Evolutionary conservation across 495 filamentous ascomycete genomes (phyloP), one percentile per base, ranked within the genome.

Genomic region (Xylaria bambusicola): DNA sequence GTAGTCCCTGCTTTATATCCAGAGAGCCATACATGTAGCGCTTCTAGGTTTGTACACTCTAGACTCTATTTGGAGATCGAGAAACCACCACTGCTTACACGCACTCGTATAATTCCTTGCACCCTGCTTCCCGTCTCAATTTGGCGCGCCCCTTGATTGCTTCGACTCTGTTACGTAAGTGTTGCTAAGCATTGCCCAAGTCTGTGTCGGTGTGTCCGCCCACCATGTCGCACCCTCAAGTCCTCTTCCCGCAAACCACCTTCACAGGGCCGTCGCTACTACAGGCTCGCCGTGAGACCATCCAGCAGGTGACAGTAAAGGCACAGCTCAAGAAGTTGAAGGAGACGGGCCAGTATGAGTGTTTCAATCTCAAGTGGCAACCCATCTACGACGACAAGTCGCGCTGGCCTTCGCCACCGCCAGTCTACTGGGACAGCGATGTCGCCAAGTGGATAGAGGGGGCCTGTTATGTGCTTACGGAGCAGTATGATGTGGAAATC

Each of bases 371-470:
- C 35, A 50, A 77, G 65, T 80, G 76, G 77, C 78, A 84, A 52
- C 73, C 77, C 1, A 67, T 67, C 24, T 84, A 85, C 61, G 68
- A 68, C n/a, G 74, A 82, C 35, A 71, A 73, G 53, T 71, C 72
- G 8, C 72, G 70, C 0, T 83, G 78, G 75, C 82, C 82, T 0
- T 69, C 82, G 27, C 80, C 81, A 0, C 76, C 77, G 31, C 81
- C 82, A 44, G 69, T 80, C 40, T 85, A 84, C 64, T 86, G 81
- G 82, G 84, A 86, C 59, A 82, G 80, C 27, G 84, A 86, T 66
- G 71, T 86, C 12, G 81, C 78, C 5, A 85, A 86, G 64, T 84
- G 81, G 79, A 80, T 85, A 41, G 84, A 86, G 67, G 81, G 80
- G 6, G 83, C 83, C 1, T 84, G 80, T 58, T 85, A 85, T 45